Base-by-base conservation (phyloP, 2,329 filamentous ascomycete species). In the Trematosphaeria pertusa region DNA sequence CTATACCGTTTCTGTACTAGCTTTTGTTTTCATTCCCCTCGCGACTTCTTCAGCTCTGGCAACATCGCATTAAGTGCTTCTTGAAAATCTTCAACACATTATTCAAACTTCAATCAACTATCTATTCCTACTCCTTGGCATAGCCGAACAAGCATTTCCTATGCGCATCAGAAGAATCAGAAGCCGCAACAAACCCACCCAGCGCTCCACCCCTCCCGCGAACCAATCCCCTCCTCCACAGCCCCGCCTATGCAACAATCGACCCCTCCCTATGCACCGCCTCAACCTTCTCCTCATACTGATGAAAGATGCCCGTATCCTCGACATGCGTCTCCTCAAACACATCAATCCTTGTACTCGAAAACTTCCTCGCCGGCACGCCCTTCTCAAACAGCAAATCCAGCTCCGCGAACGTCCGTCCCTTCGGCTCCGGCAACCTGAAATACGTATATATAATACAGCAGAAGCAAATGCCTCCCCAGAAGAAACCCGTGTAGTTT, bases 401-500 rank as follows among this genome's bases (percentile, higher is more conserved):
- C 45, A 96, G 76, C 72, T 96, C 91, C 5, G 90, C 91, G 64
- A 93, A 96, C 0, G 88, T 88, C 32, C 91, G 84, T 8, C 89
- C 91, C 3, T 77, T 77, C 0, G 91, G 90, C 67, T 96, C 91
- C 0, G 91, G 91, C 0, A 93, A 77, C 10, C 88, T 82, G 78
- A 91, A 92, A 66, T 85, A 93, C 0, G 87, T 87, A 74, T 93
- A 96, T 12, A 94, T 74, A 62, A 92, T 84, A 75, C 89, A 94
- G 44, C 85, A 73, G 74, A 91, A 89, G 73, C 89, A 93, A 46
- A 90, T 86, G 0, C 86, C 88, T 11, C 84, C 86, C 88, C 91
- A 91, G 78, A 95, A 95, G 75, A 96, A 95, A 20, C 91, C 91
- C 0, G 91, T 83, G 61, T 83, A 94, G 74, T 94, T 94, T 50